A percentile compares a stretch with the other conserved stretches of the same genome.
Conservation (phyloP, 257 asterid genomes). For the Nicotiana noctiflora region DNA sequence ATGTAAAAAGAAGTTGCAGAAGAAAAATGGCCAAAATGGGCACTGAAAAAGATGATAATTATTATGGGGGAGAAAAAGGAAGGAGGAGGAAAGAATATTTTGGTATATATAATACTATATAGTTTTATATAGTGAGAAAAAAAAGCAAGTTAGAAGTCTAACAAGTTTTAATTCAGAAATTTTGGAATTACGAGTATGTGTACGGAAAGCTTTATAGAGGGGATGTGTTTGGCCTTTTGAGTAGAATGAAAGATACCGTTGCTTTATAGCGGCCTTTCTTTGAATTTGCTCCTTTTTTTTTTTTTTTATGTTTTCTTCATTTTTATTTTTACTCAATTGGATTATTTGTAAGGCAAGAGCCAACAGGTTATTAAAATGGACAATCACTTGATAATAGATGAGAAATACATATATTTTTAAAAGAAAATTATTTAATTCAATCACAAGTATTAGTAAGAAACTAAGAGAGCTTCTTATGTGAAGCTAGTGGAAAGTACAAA, state of each 20-base stretch:
- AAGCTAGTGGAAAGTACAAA: no score
- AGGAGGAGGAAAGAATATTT: background rate
- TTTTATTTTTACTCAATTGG: background rate
- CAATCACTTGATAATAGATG: no score
- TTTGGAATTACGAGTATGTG: background rate
- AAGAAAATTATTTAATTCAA: no score
- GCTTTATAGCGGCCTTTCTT: conserved; percentile 24
- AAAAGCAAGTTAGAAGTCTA: background rate
- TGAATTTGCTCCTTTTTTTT: background rate
- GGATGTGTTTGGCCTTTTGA: conserved; percentile 29
- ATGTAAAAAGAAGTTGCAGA: background rate
- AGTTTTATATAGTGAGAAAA: background rate
- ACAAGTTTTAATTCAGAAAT: background rate
- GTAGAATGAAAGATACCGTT: conserved; percentile 29
- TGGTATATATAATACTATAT: no score
- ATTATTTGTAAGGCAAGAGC: background rate
- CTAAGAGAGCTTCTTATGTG: no score
- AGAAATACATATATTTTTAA: no score
- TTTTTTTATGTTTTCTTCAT: background rate
- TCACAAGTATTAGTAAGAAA: no score
- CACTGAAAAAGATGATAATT: background rate
- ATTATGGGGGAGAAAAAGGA: background rate
- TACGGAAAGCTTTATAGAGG: conserved; percentile 25
- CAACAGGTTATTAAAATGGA: no score
- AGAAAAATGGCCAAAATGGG: background rate